phyloP scores from a whole-genome alignment of 805 yeast species.

The Candida glaebosa region DNA sequence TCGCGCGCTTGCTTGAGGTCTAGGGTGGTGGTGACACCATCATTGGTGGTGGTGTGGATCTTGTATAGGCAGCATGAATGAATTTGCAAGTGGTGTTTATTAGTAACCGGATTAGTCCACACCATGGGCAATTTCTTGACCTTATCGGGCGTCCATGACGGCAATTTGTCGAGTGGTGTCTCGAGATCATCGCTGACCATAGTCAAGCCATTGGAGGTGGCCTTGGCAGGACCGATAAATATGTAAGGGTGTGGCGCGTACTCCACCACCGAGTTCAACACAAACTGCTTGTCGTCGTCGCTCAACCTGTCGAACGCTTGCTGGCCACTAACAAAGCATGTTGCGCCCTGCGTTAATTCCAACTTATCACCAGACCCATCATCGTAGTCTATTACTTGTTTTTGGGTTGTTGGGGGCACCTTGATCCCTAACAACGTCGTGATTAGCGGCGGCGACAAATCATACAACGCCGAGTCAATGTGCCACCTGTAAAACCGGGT shows the following conservation, averaged over 20 bases:
- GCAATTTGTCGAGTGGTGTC: slow-evolving; percentile 60
- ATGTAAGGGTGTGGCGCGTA: slow-evolving; percentile 94
- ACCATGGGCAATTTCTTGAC: slow-evolving; percentile 79
- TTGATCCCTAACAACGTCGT: slow-evolving; percentile 81
- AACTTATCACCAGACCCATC: slow-evolving; percentile 54
- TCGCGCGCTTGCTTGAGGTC: slow-evolving; percentile 73
- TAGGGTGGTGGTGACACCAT: slow-evolving; percentile 44
- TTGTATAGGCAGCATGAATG: slow-evolving; percentile 85
- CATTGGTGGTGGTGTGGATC: slow-evolving; percentile 51
- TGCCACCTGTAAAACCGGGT: slow-evolving; percentile 94
- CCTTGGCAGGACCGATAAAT: slow-evolving; percentile 73
- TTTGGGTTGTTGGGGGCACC: slow-evolving; percentile 68
- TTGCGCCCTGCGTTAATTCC: slow-evolving; percentile 78
- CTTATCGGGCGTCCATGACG: slow-evolving; percentile 79
- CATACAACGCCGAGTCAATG: slow-evolving; percentile 86
- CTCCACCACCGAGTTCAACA: slow-evolving; percentile 73
- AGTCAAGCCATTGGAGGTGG: slow-evolving; percentile 82
- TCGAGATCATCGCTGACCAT: slow-evolving; percentile 82
- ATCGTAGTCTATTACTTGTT: slow-evolving; percentile 62
- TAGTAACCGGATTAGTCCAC: slow-evolving; percentile 89
- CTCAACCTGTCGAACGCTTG: slow-evolving; percentile 66
- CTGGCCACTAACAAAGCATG: slow-evolving; percentile 85
- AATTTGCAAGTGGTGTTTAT: slow-evolving; percentile 77
- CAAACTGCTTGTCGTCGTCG: slow-evolving; percentile 69
- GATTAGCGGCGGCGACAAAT: slow-evolving; percentile 78